Evolutionary conservation across 2,329 filamentous ascomycete species (phyloP), one percentile per base, ranked within the genome.

Genomic region (Epichloe gansuensis): DNA sequence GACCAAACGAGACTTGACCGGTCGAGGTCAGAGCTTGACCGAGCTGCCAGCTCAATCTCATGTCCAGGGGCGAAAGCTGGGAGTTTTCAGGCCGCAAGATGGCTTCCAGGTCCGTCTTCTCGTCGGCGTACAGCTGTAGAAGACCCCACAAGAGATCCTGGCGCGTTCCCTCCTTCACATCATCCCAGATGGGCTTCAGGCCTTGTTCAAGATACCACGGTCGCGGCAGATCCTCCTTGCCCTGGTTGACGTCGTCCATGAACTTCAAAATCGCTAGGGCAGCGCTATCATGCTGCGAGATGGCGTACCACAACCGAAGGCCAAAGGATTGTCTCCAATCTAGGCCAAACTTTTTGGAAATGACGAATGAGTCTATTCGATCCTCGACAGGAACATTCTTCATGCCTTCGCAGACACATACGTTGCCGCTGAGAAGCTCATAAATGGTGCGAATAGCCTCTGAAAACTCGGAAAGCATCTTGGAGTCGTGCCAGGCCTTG

Each of bases 321-420:
- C 88, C 91, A 67, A 98, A 95, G 0, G 91, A 85, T 63, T 95
- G 91, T 66, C 88, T 84, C 93, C 93, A 98, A 65, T 94, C 87
- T 38, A 98, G 75, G 4, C 82, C 82, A 65, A 96, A 98, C 46
- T 84, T 83, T 61, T 86, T 79, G 1, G 89, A 87, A 58, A 98
- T 87, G 51, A 83, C 77, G 63, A 98, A 95, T 0, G 85, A 85
- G 13, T 83, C 78, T 41, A 85, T 78, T 45, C 86, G 83, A 68
- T 97, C 88, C 67, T 97, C 93, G 8, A 85, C 71, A 1, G 87
- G 80, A 6, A 80, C 83, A 3, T 75, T 76, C 58, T 82, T 85
- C 63, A 86, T 84, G 11, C 91, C 93, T 59, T 90, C 81, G 54
- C 88, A 91, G 31, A 84, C 80, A 57, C 88, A 85, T n/a, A 88